Conservation (phyloP, 1,284 basidiomycete species). For the Hemileia vastatrix region DNA sequence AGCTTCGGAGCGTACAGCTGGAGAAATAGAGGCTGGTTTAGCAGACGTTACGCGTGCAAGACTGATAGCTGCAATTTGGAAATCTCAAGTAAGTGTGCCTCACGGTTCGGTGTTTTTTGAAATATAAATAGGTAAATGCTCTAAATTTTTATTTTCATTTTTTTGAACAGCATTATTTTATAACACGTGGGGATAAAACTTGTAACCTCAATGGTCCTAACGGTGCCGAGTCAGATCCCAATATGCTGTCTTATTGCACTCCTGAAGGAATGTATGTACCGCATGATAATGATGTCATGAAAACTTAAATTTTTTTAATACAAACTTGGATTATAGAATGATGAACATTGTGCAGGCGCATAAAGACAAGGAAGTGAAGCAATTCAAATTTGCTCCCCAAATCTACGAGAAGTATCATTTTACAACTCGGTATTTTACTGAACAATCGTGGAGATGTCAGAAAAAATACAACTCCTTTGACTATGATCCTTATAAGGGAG, state of each 20-base stretch:
- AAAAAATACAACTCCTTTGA: conserved; percentile 12
- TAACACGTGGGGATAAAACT: too few species aligned
- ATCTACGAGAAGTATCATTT: conserved; percentile 13
- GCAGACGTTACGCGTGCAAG: conserved; percentile 7
- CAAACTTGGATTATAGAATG: conserved; percentile 4
- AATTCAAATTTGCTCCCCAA: conserved; percentile 10
- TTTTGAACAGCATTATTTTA: too few species aligned
- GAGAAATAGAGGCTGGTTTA: conserved; percentile 12
- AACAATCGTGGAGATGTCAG: conserved; percentile 18
- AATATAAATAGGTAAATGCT: too few species aligned
- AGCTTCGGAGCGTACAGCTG: conserved; percentile 9
- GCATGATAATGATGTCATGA: neutral
- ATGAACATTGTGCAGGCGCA: conserved; percentile 22
- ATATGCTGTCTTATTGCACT: conserved; percentile 14
- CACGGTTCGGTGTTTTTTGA: too few species aligned
- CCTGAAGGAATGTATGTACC: conserved; percentile 14
- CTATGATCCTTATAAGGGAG: conserved; percentile 17
- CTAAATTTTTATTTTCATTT: too few species aligned
- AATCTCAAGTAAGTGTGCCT: conserved; percentile 12
- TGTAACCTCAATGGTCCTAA: conserved; percentile 12
- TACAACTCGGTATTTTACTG: conserved; percentile 6
- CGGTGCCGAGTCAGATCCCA: conserved; percentile 11
- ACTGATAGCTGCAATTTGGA: conserved; percentile 21
- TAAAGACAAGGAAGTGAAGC: conserved; percentile 1
- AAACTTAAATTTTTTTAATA: neutral